Evolutionary conservation across 139 green algal genomes (phyloP).

Genomic region (Closterium sp.): DNA sequence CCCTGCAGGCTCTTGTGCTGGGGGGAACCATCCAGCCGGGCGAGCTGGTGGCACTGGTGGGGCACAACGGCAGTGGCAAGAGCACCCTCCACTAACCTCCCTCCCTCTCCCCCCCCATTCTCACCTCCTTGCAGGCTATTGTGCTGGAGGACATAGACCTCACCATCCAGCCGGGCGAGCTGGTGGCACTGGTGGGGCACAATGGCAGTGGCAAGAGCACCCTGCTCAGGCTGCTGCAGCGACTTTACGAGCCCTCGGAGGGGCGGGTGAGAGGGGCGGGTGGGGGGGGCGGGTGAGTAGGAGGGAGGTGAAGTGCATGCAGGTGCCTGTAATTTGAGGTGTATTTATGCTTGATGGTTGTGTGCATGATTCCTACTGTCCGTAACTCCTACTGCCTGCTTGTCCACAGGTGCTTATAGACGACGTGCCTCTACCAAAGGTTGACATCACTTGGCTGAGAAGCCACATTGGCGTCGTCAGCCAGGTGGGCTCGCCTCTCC

Average conservation of each 20-base stretch:
- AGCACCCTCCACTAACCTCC: no score
- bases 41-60: constrained; percentile 71
- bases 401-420: constrained; percentile 69
- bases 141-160: constrained; percentile 65
- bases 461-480: constrained; percentile 73
- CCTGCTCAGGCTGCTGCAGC: neutral
- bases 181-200: constrained; percentile 71
- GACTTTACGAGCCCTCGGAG: neutral
- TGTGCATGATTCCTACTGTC: neutral
- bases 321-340: neutral
- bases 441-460: constrained; percentile 78
- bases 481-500: constrained; percentile 72
- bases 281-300: no score
- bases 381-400: neutral
- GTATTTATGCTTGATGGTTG: neutral
- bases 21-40: constrained; percentile 56
- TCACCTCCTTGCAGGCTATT: neutral
- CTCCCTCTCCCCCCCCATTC: no score
- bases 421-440: constrained; percentile 66
- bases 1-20: constrained; percentile 51
- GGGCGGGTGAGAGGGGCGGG: neutral
- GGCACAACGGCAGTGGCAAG: neutral
- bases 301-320: neutral
- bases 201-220: neutral
- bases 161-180: constrained; percentile 61